Evolutionary conservation across 2,329 filamentous ascomycete species (phyloP).

Genomic region (Leptoxyphium fumago): DNA sequence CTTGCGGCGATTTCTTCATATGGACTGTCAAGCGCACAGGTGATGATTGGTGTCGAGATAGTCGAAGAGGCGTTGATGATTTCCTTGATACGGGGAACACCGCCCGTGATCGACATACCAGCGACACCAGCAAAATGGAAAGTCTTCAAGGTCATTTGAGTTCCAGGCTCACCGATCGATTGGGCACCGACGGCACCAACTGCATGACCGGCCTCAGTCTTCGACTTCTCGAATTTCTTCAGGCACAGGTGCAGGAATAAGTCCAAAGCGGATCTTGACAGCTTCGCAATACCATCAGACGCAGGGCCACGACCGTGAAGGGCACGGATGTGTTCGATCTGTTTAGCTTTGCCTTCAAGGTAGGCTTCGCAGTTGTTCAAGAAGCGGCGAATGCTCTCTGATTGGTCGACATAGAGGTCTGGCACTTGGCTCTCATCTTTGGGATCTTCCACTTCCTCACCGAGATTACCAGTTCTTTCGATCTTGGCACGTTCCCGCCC

Average conservation of each 20-base stretch:
- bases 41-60: conserved; percentile 90
- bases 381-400: conserved; percentile 70
- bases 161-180: conserved; percentile 94
- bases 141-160: conserved; percentile 97
- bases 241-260: conserved; percentile 72
- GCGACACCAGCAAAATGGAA: conserved; percentile 99
- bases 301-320: conserved; percentile 5
- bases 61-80: conserved; percentile 95
- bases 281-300: conserved; percentile 64
- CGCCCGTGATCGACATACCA: conserved; percentile 97
- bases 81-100: conserved; percentile 99
- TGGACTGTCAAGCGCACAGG: conserved; percentile 67
- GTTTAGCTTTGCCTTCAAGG: conserved; percentile 30
- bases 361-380: conserved; percentile 63
- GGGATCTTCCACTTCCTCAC: conserved; percentile 4
- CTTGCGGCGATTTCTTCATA: conserved; percentile 64
- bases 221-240: conserved; percentile 78
- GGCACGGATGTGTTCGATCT: conserved; percentile 15
- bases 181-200: conserved; percentile 94
- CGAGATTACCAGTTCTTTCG: conserved; percentile 28
- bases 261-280: conserved; percentile 58
- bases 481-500: conserved; percentile 53
- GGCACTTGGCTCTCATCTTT: conserved; percentile 1
- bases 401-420: conserved; percentile 27
- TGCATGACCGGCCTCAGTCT: conserved; percentile 86